Conservation (phyloP, 2,329 filamentous ascomycete species). For the Hypoxylon rubiginosum region DNA sequence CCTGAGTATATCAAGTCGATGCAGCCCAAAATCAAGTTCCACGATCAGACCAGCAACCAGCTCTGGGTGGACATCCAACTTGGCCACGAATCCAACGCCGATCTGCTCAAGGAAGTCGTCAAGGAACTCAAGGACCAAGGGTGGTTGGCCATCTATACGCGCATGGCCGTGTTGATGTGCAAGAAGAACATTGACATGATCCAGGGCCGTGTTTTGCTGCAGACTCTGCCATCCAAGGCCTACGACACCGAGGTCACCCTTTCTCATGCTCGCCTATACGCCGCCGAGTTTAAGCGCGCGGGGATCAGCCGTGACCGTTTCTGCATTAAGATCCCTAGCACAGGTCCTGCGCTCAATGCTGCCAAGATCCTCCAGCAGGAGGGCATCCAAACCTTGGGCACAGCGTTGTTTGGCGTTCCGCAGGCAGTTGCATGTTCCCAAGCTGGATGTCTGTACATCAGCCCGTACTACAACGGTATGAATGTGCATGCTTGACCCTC, state of each 20-base stretch:
- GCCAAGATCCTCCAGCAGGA: conserved; percentile 54
- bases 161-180: conserved; percentile 62
- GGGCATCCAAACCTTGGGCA: conserved; percentile 58
- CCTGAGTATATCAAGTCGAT: conserved; percentile 62
- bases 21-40: conserved; percentile 55
- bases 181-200: conserved; percentile 62
- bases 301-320: conserved; percentile 62
- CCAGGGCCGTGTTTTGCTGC: conserved; percentile 62
- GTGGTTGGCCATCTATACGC: conserved; percentile 64
- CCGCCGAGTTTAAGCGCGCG: conserved; percentile 59
- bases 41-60: conserved; percentile 66
- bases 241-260: conserved; percentile 61
- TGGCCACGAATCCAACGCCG: conserved; percentile 58
- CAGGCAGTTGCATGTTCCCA: conserved; percentile 65
- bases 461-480: conserved; percentile 63
- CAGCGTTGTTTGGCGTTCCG: conserved; percentile 60
- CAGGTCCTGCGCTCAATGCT: conserved; percentile 61
- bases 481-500: background rate
- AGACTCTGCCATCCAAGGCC: conserved; percentile 61
- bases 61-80: conserved; percentile 63
- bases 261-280: conserved; percentile 62
- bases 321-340: conserved; percentile 66
- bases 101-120: conserved; percentile 57
- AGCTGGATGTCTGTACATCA: conserved; percentile 61
- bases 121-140: conserved; percentile 60